A percentile compares a stretch with the other conserved stretches of the same genome.
Conservation (phyloP, 1,284 basidiomycete species). For the Fistulinella staudtii region DNA sequence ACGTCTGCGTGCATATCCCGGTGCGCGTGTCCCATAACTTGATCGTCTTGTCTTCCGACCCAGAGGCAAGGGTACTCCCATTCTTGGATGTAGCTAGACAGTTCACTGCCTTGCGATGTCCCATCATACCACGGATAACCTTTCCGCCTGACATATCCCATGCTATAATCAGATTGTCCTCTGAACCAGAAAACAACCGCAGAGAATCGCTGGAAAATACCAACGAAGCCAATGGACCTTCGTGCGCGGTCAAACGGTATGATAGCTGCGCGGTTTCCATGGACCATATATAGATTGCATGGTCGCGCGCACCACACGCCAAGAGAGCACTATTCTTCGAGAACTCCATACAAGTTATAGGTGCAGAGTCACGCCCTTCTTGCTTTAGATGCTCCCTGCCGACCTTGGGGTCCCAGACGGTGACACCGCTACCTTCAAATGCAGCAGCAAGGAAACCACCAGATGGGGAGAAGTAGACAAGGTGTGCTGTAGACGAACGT, state of each 20-base stretch:
- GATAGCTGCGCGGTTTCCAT: conserved; percentile 9
- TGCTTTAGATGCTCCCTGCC: conserved; percentile 22
- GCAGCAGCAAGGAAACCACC: conserved; percentile 20
- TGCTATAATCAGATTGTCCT: conserved; percentile 21
- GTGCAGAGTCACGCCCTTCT: conserved; percentile 10
- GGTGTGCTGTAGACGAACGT: conserved; percentile 4
- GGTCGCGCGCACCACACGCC: conserved; percentile 24
- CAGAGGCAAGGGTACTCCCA: conserved; percentile 10
- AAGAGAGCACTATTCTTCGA: conserved; percentile 18
- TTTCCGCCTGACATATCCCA: conserved; percentile 22
- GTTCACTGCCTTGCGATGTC: conserved; percentile 17
- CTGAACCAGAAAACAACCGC: conserved; percentile 15
- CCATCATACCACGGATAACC: conserved; percentile 14
- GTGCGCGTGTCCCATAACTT: conserved; percentile 18
- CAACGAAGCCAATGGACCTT: conserved; percentile 18
- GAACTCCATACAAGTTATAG: conserved; percentile 20
- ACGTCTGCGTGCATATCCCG: conserved; percentile 14
- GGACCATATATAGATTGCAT: conserved; percentile 21
- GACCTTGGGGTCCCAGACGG: conserved; percentile 24
- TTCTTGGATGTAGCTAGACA: conserved; percentile 18
- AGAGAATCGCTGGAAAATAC: conserved; percentile 14
- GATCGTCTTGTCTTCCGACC: conserved; percentile 23
- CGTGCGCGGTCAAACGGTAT: conserved; percentile 11
- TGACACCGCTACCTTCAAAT: too few relatives aligned
- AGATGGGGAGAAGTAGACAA: conserved; percentile 27